Percentiles rank a stretch among this genome's conserved stretches.
phyloP scores from a whole-genome alignment of 352 stramenopile genomes.

The Phytophthora nicotianae region DNA sequence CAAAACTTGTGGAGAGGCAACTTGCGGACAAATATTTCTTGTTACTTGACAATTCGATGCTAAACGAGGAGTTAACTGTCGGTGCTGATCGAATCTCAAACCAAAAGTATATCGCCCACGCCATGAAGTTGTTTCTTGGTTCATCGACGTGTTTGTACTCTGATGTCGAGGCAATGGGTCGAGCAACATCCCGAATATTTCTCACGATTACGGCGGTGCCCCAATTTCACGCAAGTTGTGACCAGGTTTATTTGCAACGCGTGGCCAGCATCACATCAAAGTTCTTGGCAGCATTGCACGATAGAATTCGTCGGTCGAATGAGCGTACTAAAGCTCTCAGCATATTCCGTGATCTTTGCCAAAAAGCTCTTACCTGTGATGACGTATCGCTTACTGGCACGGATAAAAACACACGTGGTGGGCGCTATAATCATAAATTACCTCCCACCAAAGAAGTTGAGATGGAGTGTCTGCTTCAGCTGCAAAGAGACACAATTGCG shows the following conservation, averaged over 20 bases:
- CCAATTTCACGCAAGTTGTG: conserved; percentile 51
- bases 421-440: conserved; percentile 19
- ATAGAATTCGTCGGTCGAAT: conserved; percentile 51
- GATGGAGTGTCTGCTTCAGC: conserved; percentile 38
- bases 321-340: conserved; percentile 35
- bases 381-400: not conserved
- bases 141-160: conserved; percentile 40
- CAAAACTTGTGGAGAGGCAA: conserved; percentile 29
- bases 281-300: conserved; percentile 36
- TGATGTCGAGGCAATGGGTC: conserved; percentile 33
- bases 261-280: conserved; percentile 42
- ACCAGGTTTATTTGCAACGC: conserved; percentile 57
- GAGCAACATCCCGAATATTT: conserved; percentile 36
- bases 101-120: conserved; percentile 52
- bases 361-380: conserved; percentile 21
- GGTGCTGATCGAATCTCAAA: conserved; percentile 33
- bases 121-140: conserved; percentile 44
- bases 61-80: not conserved
- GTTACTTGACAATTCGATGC: conserved; percentile 10
- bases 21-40: conserved; percentile 43
- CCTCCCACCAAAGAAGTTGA: conserved; percentile 48
- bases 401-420: not conserved
- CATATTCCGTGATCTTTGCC: conserved; percentile 35
- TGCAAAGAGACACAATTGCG: conserved; percentile 42
- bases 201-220: conserved; percentile 43